phyloP scores from a whole-genome alignment of 2,329 filamentous ascomycete genomes.

The Claviceps sp. region DNA sequence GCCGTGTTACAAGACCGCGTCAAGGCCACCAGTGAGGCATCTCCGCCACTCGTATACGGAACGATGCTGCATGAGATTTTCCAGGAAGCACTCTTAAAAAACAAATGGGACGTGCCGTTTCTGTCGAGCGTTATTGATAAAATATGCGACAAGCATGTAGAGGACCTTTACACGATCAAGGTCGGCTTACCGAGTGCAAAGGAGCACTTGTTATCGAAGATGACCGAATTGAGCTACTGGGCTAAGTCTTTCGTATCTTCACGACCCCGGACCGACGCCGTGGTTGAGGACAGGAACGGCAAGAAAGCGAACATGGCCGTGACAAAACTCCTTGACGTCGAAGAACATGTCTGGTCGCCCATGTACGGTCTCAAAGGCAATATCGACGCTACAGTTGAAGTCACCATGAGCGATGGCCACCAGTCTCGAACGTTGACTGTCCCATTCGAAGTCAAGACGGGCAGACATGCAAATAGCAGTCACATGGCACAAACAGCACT shows the following conservation, averaged over 20 bases:
- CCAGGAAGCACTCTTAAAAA: conserved; percentile 73
- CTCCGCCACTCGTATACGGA: conserved; percentile 75
- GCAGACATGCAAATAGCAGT: conserved; percentile 64
- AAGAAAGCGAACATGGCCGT: conserved; percentile 70
- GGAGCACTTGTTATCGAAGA: conserved; percentile 71
- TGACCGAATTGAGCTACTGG: conserved; percentile 72
- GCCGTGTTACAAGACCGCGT: conserved; percentile 91
- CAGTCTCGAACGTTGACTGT: conserved; percentile 61
- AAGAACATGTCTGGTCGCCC: conserved; percentile 96
- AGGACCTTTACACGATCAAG: conserved; percentile 80
- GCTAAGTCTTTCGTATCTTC: conserved; percentile 65
- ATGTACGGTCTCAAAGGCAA: conserved; percentile 97
- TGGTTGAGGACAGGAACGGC: conserved; percentile 68
- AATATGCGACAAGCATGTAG: conserved; percentile 64
- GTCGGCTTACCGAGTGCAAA: conserved; percentile 59
- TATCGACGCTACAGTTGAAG: conserved; percentile 91
- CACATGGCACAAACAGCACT: conserved; percentile 90
- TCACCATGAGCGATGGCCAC: conserved; percentile 61
- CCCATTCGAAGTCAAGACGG: conserved; percentile 92
- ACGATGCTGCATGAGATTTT: conserved; percentile 93
- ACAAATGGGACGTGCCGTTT: conserved; percentile 63
- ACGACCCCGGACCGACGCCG: conserved; percentile 54
- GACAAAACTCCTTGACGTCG: conserved; percentile 87
- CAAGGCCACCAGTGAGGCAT: conserved; percentile 74
- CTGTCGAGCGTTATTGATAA: conserved; percentile 52